Evolutionary conservation across 768 basidiomycete species (phyloP).

Genomic region (Kwoniella heveanensis): DNA sequence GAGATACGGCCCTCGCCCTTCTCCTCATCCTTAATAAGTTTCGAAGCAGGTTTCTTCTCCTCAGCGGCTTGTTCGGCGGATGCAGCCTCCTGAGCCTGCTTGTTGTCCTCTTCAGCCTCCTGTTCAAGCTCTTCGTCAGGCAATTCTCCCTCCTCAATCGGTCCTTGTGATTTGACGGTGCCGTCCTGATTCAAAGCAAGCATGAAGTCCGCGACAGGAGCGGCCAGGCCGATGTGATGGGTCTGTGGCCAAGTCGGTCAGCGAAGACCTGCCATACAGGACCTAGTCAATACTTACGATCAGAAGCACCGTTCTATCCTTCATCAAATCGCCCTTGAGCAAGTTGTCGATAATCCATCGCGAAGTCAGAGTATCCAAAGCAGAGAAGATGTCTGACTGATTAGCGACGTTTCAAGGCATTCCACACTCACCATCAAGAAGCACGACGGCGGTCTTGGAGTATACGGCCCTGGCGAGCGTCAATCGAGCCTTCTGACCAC

Average conservation of each 20-base stretch:
- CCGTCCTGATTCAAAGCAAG: constrained; percentile 51
- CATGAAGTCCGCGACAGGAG: constrained; percentile 54
- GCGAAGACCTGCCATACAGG: constrained; percentile 4
- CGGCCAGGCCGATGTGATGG: constrained; percentile 55
- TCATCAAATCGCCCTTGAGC: constrained; percentile 60
- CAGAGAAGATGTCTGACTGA: constrained; percentile 65
- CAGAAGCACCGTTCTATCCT: constrained; percentile 62
- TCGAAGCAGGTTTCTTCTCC: constrained; percentile 38
- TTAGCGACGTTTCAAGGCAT: not conserved
- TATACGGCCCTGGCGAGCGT: constrained; percentile 67
- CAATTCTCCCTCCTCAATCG: constrained; percentile 42
- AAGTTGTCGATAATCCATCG: constrained; percentile 62
- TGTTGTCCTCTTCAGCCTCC: constrained; percentile 36
- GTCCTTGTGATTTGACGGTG: constrained; percentile 41
- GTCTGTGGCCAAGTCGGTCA: constrained; percentile 36
- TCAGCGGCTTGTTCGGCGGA: constrained; percentile 32
- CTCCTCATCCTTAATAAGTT: constrained; percentile 54
- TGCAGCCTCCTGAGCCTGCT: constrained; percentile 21
- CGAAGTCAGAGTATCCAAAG: constrained; percentile 65
- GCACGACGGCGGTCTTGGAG: constrained; percentile 64
- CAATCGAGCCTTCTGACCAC: constrained; percentile 66
- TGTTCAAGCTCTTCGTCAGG: constrained; percentile 37
- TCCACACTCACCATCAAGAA: constrained; percentile 62
- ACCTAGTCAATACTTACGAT: constrained; percentile 59
- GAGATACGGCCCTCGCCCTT: constrained; percentile 55